Base-by-base conservation (phyloP, 23 red algal species). In the Gracilaria vermiculophylla region DNA sequence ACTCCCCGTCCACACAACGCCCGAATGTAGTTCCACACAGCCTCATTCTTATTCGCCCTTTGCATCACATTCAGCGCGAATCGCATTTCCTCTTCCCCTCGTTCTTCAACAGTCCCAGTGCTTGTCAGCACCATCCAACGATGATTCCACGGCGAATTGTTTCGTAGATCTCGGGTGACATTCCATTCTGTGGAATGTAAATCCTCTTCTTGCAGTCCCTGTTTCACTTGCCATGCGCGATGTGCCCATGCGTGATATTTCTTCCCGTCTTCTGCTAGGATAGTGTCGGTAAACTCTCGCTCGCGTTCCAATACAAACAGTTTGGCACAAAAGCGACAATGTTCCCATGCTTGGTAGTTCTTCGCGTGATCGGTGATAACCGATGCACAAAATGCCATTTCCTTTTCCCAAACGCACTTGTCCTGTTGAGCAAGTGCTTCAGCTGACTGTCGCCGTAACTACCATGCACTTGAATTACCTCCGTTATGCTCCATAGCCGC, bases 221-320 rank as follows among this genome's bases (percentile, higher is more conserved):
- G 57, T 51, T 52, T 52, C 5, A 92, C 81, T 19, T 93, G 52
- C 95, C 95, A 98, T 40, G 86, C 82, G 21, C 95, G 90, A 70
- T 98, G 95, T 21, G 82, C 60, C 83, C 90, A 98, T 25, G 91
- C 90, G 82, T 98, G 95, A 70, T 98, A 98, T 55, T 98, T 98
- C 45, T 98, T 98, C 53, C 61, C 50, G 70, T 98, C 90, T 16
- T 42, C 80, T 29, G 47, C 86, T 13, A 94, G 91, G 2, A 76
- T 77, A 25, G 83, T 41, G 43, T 78, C 83, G 23, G 83, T 51
- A 45, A 86, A 82, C 29, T 74, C 79, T 27, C 58, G 39, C 34
- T 96, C 94, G 17, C 49, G 52, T 11, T 86, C 62, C 3, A 85
- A n/a, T 0, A 36, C 62, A 15, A 23, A 51, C 11, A 29, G 34